Evolutionary conservation across 495 filamentous ascomycete genomes (phyloP).

Genomic region (Aspergillus heteromorphus): DNA sequence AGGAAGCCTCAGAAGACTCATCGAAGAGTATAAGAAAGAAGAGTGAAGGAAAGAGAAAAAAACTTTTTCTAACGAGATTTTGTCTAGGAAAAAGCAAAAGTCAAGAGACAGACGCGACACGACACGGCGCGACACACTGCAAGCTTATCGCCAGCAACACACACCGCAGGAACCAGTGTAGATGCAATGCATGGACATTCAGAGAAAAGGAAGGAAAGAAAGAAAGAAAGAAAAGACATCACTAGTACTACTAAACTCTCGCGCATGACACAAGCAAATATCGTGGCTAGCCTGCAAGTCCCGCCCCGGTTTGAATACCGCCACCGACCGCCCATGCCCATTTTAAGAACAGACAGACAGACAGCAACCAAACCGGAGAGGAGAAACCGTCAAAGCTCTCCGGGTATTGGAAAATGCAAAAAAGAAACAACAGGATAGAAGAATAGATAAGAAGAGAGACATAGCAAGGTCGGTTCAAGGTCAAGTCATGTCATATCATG

Average conservation of each 20-base stretch:
- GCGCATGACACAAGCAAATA: conserved; percentile 11
- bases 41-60: not conserved
- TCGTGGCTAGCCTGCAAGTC: conserved; percentile 16
- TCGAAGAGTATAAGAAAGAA: conserved; percentile 3
- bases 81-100: conserved; percentile 17
- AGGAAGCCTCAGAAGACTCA: too few relatives aligned
- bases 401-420: conserved; percentile 25
- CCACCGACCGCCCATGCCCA: too few relatives aligned
- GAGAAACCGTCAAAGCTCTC: conserved; percentile 14
- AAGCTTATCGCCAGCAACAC: conserved; percentile 19
- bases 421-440: conserved; percentile 8
- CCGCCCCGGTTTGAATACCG: conserved; percentile 2
- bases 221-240: not conserved
- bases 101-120: too few relatives aligned
- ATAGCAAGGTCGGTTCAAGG: conserved; percentile 7
- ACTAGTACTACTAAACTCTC: conserved; percentile 7
- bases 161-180: conserved; percentile 17
- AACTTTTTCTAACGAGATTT: conserved; percentile 24
- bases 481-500: too few relatives aligned
- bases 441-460: conserved; percentile 12
- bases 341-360: too few relatives aligned
- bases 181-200: conserved; percentile 18
- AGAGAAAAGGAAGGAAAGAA: not conserved
- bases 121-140: not conserved
- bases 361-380: conserved; percentile 1